Percentiles rank a stretch among this genome's conserved stretches.
Conservation (phyloP, 306 rosid genomes). For the Hylodesmum podocarpum region DNA sequence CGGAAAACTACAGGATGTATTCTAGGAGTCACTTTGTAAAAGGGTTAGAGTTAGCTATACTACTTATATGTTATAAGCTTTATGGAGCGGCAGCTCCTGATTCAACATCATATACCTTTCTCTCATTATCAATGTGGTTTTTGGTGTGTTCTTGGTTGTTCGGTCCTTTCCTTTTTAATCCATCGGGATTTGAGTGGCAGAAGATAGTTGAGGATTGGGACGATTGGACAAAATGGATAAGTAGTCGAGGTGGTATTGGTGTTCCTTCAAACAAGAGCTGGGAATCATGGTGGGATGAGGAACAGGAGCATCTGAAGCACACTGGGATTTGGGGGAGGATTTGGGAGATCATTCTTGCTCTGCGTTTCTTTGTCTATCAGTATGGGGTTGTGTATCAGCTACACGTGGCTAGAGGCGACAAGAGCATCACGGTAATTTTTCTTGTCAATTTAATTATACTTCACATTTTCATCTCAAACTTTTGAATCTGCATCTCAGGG, state of each 20-base stretch:
- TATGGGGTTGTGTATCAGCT: constrained; percentile 93
- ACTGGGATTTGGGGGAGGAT: constrained; percentile 72
- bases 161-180: constrained; percentile 91
- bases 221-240: constrained; percentile 96
- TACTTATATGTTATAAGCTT: constrained; percentile 69
- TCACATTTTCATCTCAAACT: constrained; percentile 19
- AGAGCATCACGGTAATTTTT: constrained; percentile 64
- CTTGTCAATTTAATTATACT: constrained; percentile 22
- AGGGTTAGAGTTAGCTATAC: constrained; percentile 73
- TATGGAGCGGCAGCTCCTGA: constrained; percentile 60
- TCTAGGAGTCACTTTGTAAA: constrained; percentile 95
- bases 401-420: constrained; percentile 55
- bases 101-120: constrained; percentile 43
- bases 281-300: constrained; percentile 99
- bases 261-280: constrained; percentile 93
- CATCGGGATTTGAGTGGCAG: constrained; percentile 99
- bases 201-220: constrained; percentile 97
- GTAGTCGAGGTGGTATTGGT: constrained; percentile 88
- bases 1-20: constrained; percentile 87
- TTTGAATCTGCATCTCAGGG: constrained; percentile 20
- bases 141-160: constrained; percentile 79
- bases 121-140: constrained; percentile 86
- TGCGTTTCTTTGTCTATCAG: constrained; percentile 88
- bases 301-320: constrained; percentile 86
- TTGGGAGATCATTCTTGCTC: constrained; percentile 75